phyloP scores from a whole-genome alignment of 2,329 filamentous ascomycete species.

The Nothomitra cinnamomea region DNA sequence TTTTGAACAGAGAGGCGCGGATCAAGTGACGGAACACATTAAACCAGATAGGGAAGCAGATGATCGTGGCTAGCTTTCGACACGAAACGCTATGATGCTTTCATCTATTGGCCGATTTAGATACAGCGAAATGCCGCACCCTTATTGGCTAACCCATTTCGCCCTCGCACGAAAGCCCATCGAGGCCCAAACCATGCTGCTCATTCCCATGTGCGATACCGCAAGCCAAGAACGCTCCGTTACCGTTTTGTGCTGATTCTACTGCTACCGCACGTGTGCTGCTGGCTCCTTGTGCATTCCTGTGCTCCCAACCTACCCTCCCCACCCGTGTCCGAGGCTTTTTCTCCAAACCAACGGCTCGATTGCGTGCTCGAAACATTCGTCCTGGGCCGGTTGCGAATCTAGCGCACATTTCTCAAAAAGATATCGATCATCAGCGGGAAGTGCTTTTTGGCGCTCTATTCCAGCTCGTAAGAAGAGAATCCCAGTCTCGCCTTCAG shows the following conservation, averaged over 20 bases:
- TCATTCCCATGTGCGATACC: neutral
- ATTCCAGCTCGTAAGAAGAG: no score
- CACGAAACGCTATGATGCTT: neutral
- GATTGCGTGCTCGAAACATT: neutral
- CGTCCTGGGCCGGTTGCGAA: neutral
- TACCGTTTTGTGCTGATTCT: no score
- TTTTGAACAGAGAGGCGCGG: neutral
- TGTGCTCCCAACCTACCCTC: neutral
- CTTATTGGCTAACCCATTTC: neutral
- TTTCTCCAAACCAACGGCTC: neutral
- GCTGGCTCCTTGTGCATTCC: no score
- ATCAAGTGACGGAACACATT: slow-evolving; percentile 1
- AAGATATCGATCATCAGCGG: neutral
- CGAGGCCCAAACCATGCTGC: neutral
- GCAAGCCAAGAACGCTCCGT: neutral
- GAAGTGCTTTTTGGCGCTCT: no score
- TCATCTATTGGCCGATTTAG: neutral
- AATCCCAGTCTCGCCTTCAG: neutral
- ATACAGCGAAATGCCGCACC: neutral
- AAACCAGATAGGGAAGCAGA: neutral
- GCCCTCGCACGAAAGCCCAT: no score
- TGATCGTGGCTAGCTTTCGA: neutral
- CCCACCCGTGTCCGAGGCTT: neutral
- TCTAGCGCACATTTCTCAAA: neutral
- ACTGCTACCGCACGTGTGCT: no score